Conservation (phyloP, 768 basidiomycete species). For the Glaciozyma martinii region DNA sequence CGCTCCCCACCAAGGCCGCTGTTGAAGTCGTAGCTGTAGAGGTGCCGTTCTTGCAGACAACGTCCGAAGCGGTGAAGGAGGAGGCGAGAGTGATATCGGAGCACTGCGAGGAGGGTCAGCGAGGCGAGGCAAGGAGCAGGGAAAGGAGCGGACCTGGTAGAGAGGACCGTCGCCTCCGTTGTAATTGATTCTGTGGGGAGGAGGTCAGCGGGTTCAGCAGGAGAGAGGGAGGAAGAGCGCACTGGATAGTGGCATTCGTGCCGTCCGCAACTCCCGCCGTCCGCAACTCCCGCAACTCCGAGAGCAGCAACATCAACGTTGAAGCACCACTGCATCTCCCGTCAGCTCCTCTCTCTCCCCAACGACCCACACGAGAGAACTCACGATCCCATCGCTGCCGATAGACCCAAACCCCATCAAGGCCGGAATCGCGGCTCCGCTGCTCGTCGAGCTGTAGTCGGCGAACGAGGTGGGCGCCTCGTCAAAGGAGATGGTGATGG, state of each 20-base stretch:
- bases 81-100: slow-evolving; percentile 65
- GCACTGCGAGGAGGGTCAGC: slow-evolving; percentile 43
- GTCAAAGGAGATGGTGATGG: slow-evolving; percentile 43
- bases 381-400: slow-evolving; percentile 48
- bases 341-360: not conserved
- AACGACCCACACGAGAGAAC: not conserved
- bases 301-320: slow-evolving; percentile 53
- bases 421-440: slow-evolving; percentile 45
- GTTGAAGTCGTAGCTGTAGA: slow-evolving; percentile 3
- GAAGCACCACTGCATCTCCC: slow-evolving; percentile 48
- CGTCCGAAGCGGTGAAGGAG: slow-evolving; percentile 46
- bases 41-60: slow-evolving; percentile 33
- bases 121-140: too few species aligned
- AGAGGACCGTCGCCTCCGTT: slow-evolving; percentile 63
- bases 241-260: slow-evolving; percentile 63
- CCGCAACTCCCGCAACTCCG: slow-evolving; percentile 47
- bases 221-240: slow-evolving; percentile 14
- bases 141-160: slow-evolving; percentile 42
- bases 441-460: slow-evolving; percentile 50
- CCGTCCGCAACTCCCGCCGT: slow-evolving; percentile 55
- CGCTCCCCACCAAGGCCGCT: not conserved
- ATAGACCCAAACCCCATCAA: slow-evolving; percentile 39
- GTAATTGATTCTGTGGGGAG: slow-evolving; percentile 43
- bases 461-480: slow-evolving; percentile 55
- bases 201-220: not conserved